phyloP scores from a whole-genome alignment of 768 basidiomycete species.

The Phlegmacium glaucopus region DNA sequence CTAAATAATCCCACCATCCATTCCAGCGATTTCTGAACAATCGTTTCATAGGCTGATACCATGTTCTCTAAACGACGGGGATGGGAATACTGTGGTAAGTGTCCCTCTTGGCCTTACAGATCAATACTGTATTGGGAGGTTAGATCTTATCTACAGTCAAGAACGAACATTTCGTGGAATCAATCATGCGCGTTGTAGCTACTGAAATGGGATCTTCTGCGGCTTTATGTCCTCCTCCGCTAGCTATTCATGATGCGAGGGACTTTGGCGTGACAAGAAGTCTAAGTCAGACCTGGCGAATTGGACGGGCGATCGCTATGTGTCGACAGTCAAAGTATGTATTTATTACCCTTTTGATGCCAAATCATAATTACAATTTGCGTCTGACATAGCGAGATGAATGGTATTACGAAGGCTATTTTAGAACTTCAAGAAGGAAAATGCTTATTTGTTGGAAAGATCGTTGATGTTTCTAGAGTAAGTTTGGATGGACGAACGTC shows the following conservation, averaged over 20 bases:
- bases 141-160: slow-evolving; percentile 43
- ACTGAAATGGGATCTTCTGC: slow-evolving; percentile 52
- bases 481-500: neutral
- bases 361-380: neutral
- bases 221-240: slow-evolving; percentile 40
- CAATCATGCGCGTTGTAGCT: slow-evolving; percentile 42
- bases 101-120: neutral
- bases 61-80: slow-evolving; percentile 27
- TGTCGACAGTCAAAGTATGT: slow-evolving; percentile 42
- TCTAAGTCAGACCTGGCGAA: slow-evolving; percentile 59
- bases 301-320: slow-evolving; percentile 55
- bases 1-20: neutral
- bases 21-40: neutral
- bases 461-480: slow-evolving; percentile 42
- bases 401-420: slow-evolving; percentile 22
- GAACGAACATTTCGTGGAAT: slow-evolving; percentile 40
- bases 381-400: slow-evolving; percentile 21
- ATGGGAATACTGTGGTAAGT: slow-evolving; percentile 26
- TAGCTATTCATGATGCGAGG: slow-evolving; percentile 31
- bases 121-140: neutral
- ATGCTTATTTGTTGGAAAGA: slow-evolving; percentile 57
- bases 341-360: neutral
- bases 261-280: slow-evolving; percentile 46
- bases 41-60: slow-evolving; percentile 20
- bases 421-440: slow-evolving; percentile 28